Evolutionary conservation across 1,284 basidiomycete genomes (phyloP).

Genomic region (Irpex lacteus): DNA sequence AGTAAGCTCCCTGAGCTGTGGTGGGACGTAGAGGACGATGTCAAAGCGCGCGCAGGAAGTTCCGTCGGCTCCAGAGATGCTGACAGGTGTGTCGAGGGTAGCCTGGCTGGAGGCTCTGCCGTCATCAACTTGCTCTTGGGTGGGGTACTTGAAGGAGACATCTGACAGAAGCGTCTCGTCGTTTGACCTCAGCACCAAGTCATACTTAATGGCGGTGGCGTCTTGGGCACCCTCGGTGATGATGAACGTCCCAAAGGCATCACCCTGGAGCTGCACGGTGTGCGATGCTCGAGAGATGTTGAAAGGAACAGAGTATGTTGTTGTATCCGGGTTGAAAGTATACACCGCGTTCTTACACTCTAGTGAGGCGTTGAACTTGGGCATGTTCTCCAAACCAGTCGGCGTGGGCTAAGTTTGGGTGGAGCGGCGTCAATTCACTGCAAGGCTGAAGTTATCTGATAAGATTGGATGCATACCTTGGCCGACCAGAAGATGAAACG

Average conservation of each 20-base stretch:
- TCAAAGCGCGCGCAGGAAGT: constrained; percentile 52
- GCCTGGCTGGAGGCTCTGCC: constrained; percentile 35
- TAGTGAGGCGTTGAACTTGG: constrained; percentile 49
- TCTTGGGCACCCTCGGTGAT: constrained; percentile 40
- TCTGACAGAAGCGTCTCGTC: constrained; percentile 37
- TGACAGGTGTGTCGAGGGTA: constrained; percentile 27
- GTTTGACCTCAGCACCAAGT: constrained; percentile 44
- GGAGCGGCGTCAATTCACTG: not conserved
- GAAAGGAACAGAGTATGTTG: constrained; percentile 37
- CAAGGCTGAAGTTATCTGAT: not conserved
- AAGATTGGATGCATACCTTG: constrained; percentile 33
- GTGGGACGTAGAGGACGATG: constrained; percentile 47
- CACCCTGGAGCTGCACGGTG: constrained; percentile 30
- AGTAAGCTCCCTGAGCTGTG: constrained; percentile 43
- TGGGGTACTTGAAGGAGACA: constrained; percentile 33
- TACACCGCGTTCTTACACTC: constrained; percentile 43
- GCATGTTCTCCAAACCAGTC: constrained; percentile 52
- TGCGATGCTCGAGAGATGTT: constrained; percentile 24
- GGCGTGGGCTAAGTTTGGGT: constrained; percentile 36
- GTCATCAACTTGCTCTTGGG: constrained; percentile 28
- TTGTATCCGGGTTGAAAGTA: constrained; percentile 40
- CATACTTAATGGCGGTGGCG: constrained; percentile 43
- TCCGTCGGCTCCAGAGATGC: constrained; percentile 6
- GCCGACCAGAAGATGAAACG: constrained; percentile 46
- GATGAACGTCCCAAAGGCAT: constrained; percentile 49